Percentiles rank a stretch among this genome's conserved stretches.
These are phyloP conservation scores for Sporothrix pseudoabietina DNA, from an alignment of 2,329 filamentous ascomycete species.

Conservation along the genomic window DNA sequence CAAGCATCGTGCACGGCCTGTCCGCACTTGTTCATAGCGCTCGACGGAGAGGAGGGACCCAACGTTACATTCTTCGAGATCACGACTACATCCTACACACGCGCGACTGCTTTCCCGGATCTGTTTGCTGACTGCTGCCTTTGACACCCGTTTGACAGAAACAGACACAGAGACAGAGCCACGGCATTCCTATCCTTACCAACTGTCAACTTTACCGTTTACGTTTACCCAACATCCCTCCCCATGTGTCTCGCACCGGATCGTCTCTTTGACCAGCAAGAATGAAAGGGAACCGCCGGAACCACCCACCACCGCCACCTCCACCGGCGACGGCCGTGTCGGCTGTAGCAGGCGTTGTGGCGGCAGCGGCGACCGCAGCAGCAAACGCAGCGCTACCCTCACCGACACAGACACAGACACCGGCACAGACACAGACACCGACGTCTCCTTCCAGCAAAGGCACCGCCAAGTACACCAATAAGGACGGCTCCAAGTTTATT, in stretches of 20 bases:
- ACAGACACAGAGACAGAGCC: not conserved
- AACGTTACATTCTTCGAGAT: not conserved
- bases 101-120: not conserved
- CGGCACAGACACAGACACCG: conserved; percentile 40
- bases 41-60: not conserved
- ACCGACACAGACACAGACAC: conserved; percentile 39
- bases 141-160: not conserved
- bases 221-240: not conserved
- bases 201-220: not conserved
- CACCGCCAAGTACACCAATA: conserved; percentile 66
- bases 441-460: conserved; percentile 55
- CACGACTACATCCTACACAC: not conserved
- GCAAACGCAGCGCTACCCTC: conserved; percentile 31
- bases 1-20: not conserved
- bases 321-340: conserved; percentile 15
- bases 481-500: conserved; percentile 70
- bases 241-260: conserved; percentile 28
- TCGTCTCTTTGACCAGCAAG: conserved; percentile 19
- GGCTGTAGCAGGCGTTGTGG: not conserved
- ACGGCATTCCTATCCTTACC: too few relatives aligned
- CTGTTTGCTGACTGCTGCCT: not conserved
- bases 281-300: conserved; percentile 44
- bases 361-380: conserved; percentile 4
- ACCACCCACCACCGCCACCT: conserved; percentile 37
- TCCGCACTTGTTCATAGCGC: not conserved